A percentile compares a stretch with the other conserved stretches of the same genome.
These are phyloP conservation scores for Globisporangium paroecandrum DNA, from an alignment of 352 stramenopile genomes.

Conservation along the genomic window DNA sequence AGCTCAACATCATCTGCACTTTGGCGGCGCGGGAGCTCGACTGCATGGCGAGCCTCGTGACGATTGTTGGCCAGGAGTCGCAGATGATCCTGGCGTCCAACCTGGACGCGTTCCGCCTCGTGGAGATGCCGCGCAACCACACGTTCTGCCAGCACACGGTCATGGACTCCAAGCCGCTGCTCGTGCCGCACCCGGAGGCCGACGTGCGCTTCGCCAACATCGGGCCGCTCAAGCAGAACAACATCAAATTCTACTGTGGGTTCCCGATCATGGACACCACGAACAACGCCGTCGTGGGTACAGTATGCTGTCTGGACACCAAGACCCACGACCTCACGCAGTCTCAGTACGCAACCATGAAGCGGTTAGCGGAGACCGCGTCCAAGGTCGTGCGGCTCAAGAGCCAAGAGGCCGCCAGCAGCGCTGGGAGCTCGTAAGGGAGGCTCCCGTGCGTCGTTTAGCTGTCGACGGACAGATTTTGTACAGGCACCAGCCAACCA, in stretches of 20 bases:
- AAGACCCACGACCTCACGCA: constrained; percentile 27
- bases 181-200: constrained; percentile 47
- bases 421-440: not conserved
- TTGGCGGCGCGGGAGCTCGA: constrained; percentile 52
- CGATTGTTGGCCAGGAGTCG: constrained; percentile 49
- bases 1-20: constrained; percentile 62
- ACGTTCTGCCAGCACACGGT: constrained; percentile 35
- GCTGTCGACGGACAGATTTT: too few species aligned
- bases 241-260: constrained; percentile 38
- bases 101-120: constrained; percentile 17
- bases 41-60: constrained; percentile 51
- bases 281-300: constrained; percentile 22
- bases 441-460: not conserved
- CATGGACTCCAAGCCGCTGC: constrained; percentile 39
- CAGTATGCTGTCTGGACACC: constrained; percentile 41
- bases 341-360: constrained; percentile 25
- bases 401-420: not conserved
- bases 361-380: constrained; percentile 39
- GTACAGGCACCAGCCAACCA: too few species aligned
- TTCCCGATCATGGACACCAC: constrained; percentile 25
- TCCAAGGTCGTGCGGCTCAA: constrained; percentile 30
- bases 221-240: constrained; percentile 19
- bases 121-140: constrained; percentile 25
- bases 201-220: constrained; percentile 49
- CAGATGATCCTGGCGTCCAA: constrained; percentile 38